These are phyloP conservation scores for Strobilomyces echinocephalus DNA, from an alignment of 768 basidiomycete species.

Conservation along the genomic window DNA sequence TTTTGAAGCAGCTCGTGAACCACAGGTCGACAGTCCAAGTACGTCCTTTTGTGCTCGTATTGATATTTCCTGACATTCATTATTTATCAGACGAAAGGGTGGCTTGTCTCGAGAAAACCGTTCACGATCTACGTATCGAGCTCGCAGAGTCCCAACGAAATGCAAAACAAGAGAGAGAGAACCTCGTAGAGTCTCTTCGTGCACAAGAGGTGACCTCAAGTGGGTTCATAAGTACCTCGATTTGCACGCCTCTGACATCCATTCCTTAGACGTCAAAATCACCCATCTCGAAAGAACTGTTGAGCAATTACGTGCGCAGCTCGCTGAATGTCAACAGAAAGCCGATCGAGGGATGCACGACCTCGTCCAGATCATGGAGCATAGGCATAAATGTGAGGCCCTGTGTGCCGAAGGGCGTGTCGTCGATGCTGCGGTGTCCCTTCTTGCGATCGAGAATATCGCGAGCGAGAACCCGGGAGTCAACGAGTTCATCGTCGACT, in stretches of 20 bases:
- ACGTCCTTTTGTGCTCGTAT: background rate
- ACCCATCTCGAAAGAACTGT: background rate
- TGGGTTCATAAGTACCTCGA: background rate
- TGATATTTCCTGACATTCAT: background rate
- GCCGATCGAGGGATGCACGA: background rate
- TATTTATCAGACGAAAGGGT: background rate
- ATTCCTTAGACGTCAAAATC: background rate
- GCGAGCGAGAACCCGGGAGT: background rate
- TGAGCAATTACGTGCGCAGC: background rate
- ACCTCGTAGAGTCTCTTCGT: background rate
- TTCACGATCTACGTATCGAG: background rate
- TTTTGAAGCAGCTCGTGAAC: background rate
- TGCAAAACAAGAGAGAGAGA: background rate
- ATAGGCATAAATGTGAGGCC: background rate
- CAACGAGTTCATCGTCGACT: background rate
- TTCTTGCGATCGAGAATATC: background rate
- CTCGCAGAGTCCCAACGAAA: background rate
- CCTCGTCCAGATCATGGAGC: background rate
- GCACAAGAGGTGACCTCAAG: background rate
- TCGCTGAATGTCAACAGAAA: background rate
- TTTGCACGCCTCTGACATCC: background rate
- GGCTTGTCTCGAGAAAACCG: background rate
- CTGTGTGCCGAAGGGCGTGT: background rate
- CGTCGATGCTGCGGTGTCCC: background rate
- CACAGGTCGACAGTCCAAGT: background rate